A percentile compares a stretch with the other conserved stretches of the same genome.
phyloP scores from a whole-genome alignment of 2,329 filamentous ascomycete species.

The Laburnicola sp. region DNA sequence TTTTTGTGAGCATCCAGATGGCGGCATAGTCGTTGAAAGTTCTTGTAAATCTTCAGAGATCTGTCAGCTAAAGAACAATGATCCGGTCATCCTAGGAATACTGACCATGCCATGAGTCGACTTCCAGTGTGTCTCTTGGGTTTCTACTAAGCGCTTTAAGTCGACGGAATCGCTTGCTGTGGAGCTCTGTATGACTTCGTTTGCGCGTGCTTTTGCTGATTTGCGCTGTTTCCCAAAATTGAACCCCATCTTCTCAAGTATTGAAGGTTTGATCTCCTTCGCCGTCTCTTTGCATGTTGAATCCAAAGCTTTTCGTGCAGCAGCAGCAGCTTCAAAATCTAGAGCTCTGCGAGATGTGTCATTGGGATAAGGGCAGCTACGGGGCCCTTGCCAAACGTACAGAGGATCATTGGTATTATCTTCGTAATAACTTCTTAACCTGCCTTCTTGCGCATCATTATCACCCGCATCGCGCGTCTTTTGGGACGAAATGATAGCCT shows the following conservation, averaged over 20 bases:
- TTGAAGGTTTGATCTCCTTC: slow-evolving; percentile 4
- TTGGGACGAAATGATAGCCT: slow-evolving; percentile 1
- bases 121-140: slow-evolving; percentile 4
- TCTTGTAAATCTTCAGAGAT: not conserved
- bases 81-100: not conserved
- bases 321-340: slow-evolving; percentile 2
- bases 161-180: not conserved
- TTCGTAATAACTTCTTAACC: not conserved
- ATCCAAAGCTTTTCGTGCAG: not conserved
- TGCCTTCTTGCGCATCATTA: not conserved
- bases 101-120: not conserved
- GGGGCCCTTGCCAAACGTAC: not conserved
- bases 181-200: slow-evolving; percentile 1
- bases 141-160: not conserved
- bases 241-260: not conserved
- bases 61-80: not conserved
- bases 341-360: not conserved
- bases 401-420: not conserved
- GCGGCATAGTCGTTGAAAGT: slow-evolving; percentile 8
- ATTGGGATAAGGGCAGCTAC: not conserved
- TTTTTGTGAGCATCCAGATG: slow-evolving; percentile 11
- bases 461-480: not conserved
- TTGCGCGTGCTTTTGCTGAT: not conserved
- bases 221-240: not conserved
- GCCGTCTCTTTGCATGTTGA: not conserved